Percentiles rank a stretch among this genome's conserved stretches.
Conservation (phyloP, 169 alveolate species). For the Plasmodium knowlesi region DNA sequence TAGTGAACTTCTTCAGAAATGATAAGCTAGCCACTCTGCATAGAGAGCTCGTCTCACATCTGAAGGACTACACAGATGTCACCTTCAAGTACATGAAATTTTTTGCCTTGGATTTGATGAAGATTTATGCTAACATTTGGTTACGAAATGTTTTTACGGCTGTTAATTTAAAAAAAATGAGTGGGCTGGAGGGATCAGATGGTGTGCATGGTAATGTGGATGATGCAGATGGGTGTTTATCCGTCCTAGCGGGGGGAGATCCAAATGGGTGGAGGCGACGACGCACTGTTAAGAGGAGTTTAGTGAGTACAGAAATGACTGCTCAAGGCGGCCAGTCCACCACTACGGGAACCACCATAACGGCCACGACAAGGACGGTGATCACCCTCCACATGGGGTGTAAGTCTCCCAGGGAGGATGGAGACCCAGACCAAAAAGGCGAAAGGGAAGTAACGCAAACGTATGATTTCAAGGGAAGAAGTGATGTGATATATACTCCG, state of each 20-base stretch:
- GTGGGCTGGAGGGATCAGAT: neutral
- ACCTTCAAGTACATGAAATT: conserved; percentile 45
- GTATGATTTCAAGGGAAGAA: neutral
- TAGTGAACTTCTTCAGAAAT: conserved; percentile 17
- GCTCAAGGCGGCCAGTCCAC: neutral
- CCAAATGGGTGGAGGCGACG: neutral
- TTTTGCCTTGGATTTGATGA: neutral
- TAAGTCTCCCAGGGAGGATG: neutral
- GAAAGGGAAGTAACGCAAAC: neutral
- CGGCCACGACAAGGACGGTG: neutral
- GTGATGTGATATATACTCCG: neutral
- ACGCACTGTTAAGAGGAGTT: neutral
- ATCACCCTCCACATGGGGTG: neutral
- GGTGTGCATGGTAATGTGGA: neutral
- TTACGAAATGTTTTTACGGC: conserved; percentile 31
- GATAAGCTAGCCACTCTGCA: neutral
- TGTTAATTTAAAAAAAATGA: conserved; percentile 27
- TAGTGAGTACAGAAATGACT: neutral
- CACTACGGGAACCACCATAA: neutral
- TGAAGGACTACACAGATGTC: conserved; percentile 32
- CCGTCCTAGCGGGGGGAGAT: neutral
- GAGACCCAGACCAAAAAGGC: neutral
- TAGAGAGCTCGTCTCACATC: neutral
- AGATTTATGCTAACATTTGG: conserved; percentile 39
- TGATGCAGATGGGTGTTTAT: neutral